These are phyloP conservation scores for Osmanthus fragrans DNA, from an alignment of 257 asterid genomes.

Conservation along the genomic window DNA sequence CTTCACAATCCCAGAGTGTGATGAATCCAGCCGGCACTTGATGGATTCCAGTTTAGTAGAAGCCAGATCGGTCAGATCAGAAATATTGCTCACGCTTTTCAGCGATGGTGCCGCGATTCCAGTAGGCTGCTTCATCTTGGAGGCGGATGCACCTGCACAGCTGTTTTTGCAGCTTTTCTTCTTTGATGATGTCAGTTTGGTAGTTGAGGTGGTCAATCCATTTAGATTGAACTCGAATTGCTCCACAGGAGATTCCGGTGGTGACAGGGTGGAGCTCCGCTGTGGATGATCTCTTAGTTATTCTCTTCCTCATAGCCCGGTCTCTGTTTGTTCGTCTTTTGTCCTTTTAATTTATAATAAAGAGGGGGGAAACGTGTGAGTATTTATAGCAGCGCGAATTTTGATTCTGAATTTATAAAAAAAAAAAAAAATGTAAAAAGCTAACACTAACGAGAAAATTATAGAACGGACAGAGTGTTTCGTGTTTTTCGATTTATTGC, in stretches of 20 bases:
- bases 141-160: slow-evolving; percentile 29
- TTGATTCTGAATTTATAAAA: not conserved
- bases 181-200: slow-evolving; percentile 42
- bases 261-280: slow-evolving; percentile 43
- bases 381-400: not conserved
- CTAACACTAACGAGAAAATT: not conserved
- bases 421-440: not conserved
- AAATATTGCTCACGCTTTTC: slow-evolving; percentile 48
- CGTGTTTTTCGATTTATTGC: too few species aligned
- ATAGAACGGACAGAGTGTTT: not conserved
- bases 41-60: slow-evolving; percentile 51
- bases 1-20: slow-evolving; percentile 73
- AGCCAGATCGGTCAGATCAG: slow-evolving; percentile 70
- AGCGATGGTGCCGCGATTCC: slow-evolving; percentile 37
- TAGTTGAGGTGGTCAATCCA: slow-evolving; percentile 32
- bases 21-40: slow-evolving; percentile 60
- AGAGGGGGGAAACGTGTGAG: too few species aligned
- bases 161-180: slow-evolving; percentile 36
- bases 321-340: too few species aligned
- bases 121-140: slow-evolving; percentile 41
- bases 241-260: slow-evolving; percentile 46
- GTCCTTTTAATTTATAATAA: too few species aligned
- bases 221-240: slow-evolving; percentile 52
- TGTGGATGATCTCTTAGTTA: slow-evolving; percentile 48
- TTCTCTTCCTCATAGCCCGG: slow-evolving; percentile 40